phyloP scores from a whole-genome alignment of 805 yeast genomes.

The Brettanomyces nanus region DNA sequence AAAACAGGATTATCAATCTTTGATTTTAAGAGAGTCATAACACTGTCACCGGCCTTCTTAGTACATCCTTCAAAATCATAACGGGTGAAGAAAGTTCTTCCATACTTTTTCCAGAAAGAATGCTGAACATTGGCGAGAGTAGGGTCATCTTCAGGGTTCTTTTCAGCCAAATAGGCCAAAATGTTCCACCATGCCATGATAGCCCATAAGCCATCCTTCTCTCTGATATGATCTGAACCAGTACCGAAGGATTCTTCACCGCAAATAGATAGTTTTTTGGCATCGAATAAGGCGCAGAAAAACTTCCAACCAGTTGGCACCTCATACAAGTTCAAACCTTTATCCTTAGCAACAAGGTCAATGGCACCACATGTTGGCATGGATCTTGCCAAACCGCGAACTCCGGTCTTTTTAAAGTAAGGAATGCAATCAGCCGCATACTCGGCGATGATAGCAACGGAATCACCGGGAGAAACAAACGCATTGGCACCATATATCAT shows the following conservation, averaged over 20 bases:
- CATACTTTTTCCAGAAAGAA: constrained; percentile 85
- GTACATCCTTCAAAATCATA: constrained; percentile 86
- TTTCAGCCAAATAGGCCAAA: constrained; percentile 67
- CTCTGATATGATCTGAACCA: constrained; percentile 95
- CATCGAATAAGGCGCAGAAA: constrained; percentile 92
- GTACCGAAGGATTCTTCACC: constrained; percentile 99
- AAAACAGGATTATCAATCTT: constrained; percentile 31
- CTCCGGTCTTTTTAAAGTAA: constrained; percentile 80
- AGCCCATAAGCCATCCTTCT: constrained; percentile 98
- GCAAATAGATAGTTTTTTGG: constrained; percentile 87
- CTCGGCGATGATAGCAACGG: constrained; percentile 95
- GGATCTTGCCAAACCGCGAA: constrained; percentile 88
- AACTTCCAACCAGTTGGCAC: constrained; percentile 99
- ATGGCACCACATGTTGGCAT: constrained; percentile 97
- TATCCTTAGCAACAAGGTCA: constrained; percentile 78
- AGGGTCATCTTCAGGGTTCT: constrained; percentile 38
- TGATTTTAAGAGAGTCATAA: constrained; percentile 46
- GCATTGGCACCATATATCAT: constrained; percentile 96
- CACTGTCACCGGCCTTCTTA: constrained; percentile 62
- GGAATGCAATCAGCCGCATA: constrained; percentile 75
- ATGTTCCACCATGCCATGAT: constrained; percentile 95
- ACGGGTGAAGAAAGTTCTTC: constrained; percentile 95
- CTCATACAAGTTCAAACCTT: constrained; percentile 74
- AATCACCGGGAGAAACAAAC: constrained; percentile 96
- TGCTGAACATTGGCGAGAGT: constrained; percentile 75